Conservation (phyloP, 495 filamentous ascomycete genomes). For the Xylaria nigripes region DNA sequence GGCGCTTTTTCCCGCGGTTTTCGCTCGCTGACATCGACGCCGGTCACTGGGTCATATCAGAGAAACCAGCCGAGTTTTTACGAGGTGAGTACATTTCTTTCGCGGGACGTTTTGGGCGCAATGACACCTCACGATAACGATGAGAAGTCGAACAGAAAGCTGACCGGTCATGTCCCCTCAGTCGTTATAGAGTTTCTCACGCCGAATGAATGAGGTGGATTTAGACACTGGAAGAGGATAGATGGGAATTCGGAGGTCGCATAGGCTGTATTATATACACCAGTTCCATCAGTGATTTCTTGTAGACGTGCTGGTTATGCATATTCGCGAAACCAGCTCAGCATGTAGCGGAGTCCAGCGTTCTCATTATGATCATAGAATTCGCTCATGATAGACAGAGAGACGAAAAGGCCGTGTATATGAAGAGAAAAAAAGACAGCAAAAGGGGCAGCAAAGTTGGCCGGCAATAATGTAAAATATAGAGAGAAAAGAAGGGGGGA, state of each 20-base stretch:
- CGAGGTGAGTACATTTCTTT: conserved; percentile 49
- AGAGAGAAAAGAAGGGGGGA: neutral
- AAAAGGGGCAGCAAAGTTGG: neutral
- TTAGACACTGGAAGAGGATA: conserved; percentile 9
- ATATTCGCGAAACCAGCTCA: conserved; percentile 12
- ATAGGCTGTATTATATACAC: conserved; percentile 5
- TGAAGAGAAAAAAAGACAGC: neutral
- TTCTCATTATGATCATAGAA: conserved; percentile 4
- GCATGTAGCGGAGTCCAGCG: conserved; percentile 10
- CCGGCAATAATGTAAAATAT: neutral
- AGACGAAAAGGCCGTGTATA: neutral
- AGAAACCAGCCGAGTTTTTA: conserved; percentile 82
- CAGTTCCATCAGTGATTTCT: conserved; percentile 19
- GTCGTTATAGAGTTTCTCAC: conserved; percentile 57
- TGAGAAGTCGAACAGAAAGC: neutral
- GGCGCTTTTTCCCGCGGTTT: conserved; percentile 82
- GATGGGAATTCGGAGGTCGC: neutral
- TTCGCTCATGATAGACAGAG: conserved; percentile 3
- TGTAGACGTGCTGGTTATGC: conserved; percentile 15
- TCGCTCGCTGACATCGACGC: conserved; percentile 71
- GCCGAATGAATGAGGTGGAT: conserved; percentile 41
- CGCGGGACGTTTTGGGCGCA: neutral
- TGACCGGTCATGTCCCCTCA: conserved; percentile 17
- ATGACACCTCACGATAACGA: neutral
- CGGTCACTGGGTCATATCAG: conserved; percentile 92